Base-by-base conservation (phyloP, 2,329 filamentous ascomycete genomes). In the Fusarium armeniacum region DNA sequence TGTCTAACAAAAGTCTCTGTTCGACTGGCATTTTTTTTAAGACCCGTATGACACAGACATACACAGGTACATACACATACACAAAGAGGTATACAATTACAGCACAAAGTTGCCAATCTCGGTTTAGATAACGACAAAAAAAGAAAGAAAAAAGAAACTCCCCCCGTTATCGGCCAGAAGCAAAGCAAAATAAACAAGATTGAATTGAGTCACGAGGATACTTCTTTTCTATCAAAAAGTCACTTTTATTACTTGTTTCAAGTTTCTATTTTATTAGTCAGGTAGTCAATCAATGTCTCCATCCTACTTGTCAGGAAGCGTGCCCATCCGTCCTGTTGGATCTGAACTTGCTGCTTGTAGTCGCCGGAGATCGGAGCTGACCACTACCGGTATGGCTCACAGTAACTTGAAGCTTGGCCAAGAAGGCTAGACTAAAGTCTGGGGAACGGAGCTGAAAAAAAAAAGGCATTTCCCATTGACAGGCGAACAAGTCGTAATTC, bases 301-400 rank as follows among this genome's bases (percentile, higher is more conserved):
- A 38, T 51, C n/a, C 7, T 20, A 11, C 18, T 28, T 36, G 33
- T 35, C 35, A 51, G 22, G 46, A 35, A 28, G 24, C 12, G 35
- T 26, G 22, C 26, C 49, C 33, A 40, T 51, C 24, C 49, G 40
- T 51, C 49, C 30, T 51, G 22, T 24, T 50, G 20, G 46, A 26
- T 50, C 46, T 50, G 32, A 24, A 44, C 41, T 44, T 40, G 33
- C 33, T 51, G 20, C 13, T 40, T 11, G 16, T 18, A 20, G 22
- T 47, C 40, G 59, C 68, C 68, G 64, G 68, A 49, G 52, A 69
- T 71, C 68, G 68, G 67, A 70, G 68, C 43, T 65, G 51, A 38
- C n/a, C 11, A 40, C 36, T 40, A 40, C 36, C 20, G n/a, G 36
- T 55, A 58, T 66, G 52, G 68, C 67, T 70, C 67, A 70, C 38